phyloP scores from a whole-genome alignment of 345 rosid species.

The Citrus australasica region DNA sequence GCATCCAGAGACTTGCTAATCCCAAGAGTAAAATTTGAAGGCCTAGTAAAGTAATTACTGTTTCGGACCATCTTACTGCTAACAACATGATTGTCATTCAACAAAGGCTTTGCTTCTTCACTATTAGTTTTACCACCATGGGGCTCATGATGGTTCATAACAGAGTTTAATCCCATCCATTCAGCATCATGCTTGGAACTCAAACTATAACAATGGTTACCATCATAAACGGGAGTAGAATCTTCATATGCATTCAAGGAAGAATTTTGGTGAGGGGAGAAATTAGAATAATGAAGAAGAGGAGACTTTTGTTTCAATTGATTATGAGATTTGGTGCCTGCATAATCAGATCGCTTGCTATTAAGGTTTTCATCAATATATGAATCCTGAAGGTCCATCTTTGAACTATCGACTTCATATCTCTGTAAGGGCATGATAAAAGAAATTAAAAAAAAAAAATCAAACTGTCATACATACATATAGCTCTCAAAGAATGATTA shows the following conservation, averaged over 20 bases:
- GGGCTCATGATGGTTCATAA: constrained; percentile 30
- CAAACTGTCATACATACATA: not conserved
- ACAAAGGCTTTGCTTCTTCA: constrained; percentile 29
- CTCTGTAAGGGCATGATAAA: constrained; percentile 38
- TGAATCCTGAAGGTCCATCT: constrained; percentile 41
- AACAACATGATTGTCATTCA: constrained; percentile 28
- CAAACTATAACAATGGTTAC: constrained; percentile 29
- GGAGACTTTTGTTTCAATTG: constrained; percentile 41
- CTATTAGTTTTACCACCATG: constrained; percentile 25
- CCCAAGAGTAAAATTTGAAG: constrained; percentile 36
- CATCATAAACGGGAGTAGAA: constrained; percentile 30
- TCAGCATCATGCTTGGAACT: constrained; percentile 45
- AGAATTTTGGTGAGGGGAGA: constrained; percentile 35
- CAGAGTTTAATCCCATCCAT: constrained; percentile 38
- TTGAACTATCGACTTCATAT: constrained; percentile 37
- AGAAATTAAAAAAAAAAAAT: not conserved
- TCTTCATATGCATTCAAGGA: constrained; percentile 35
- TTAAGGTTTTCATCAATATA: constrained; percentile 31
- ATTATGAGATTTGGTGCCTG: constrained; percentile 32
- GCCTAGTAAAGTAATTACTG: constrained; percentile 36
- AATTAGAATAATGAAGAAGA: constrained; percentile 29
- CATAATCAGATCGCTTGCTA: constrained; percentile 36
- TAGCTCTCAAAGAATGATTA: not conserved
- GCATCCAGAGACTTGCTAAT: constrained; percentile 36
- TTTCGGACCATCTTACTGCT: constrained; percentile 30